Conservation (phyloP, 2,329 filamentous ascomycete species). For the Ascochyta fabae region DNA sequence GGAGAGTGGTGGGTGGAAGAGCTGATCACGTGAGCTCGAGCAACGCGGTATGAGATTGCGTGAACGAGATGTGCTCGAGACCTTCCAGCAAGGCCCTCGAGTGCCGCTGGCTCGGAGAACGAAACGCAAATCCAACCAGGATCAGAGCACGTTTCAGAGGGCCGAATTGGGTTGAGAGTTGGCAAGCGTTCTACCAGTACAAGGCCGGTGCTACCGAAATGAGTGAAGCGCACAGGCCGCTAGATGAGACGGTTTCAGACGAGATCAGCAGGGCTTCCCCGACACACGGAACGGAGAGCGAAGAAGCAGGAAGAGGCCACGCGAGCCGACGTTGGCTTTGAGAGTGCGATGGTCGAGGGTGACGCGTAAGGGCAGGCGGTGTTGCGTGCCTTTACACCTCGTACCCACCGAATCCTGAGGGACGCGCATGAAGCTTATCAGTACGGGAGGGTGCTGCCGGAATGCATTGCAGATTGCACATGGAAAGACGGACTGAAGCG, state of each 20-base stretch:
- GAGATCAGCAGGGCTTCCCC: slow-evolving; percentile 30
- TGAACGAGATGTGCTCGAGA: slow-evolving; percentile 13
- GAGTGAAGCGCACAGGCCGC: slow-evolving; percentile 27
- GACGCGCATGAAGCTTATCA: slow-evolving; percentile 15
- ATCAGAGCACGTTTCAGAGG: slow-evolving; percentile 33
- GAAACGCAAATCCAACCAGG: slow-evolving; percentile 33
- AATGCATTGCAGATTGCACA: slow-evolving; percentile 30
- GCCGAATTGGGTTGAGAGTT: slow-evolving; percentile 18
- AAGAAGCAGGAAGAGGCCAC: slow-evolving; percentile 16
- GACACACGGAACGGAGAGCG: slow-evolving; percentile 30
- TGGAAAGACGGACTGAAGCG: slow-evolving; percentile 23
- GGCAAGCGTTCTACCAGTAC: slow-evolving; percentile 30
- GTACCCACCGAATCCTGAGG: not conserved
- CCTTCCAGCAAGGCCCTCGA: slow-evolving; percentile 1
- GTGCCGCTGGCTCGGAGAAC: slow-evolving; percentile 19
- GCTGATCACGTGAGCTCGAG: not conserved
- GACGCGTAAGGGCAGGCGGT: slow-evolving; percentile 14
- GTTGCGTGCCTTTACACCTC: slow-evolving; percentile 6
- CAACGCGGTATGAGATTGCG: not conserved
- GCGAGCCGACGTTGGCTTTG: slow-evolving; percentile 9
- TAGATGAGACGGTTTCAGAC: slow-evolving; percentile 42
- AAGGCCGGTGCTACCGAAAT: slow-evolving; percentile 34
- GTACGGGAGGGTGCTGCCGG: slow-evolving; percentile 22
- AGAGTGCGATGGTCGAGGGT: not conserved
- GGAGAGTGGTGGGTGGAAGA: not conserved